Evolutionary conservation across 306 rosid species (phyloP), one percentile per base, ranked within the genome.

Genomic region (Casuarina cunninghamiana): DNA sequence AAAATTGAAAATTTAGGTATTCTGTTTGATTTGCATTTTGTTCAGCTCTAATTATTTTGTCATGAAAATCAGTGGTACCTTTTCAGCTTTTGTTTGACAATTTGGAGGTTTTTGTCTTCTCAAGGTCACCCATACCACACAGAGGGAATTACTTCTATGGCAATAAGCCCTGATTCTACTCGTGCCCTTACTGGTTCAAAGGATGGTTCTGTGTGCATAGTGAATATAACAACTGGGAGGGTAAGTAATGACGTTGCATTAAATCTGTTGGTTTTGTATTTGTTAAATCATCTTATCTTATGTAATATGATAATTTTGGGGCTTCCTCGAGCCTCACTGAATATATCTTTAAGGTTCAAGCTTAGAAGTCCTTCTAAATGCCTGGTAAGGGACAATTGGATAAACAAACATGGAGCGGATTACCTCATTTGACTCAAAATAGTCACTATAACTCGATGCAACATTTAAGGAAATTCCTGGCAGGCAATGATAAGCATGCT

Each of bases 51-150:
- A 38, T 5, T 16, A 41, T 66, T 16, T 42, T 66, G 71, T 19
- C 26, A 17, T 1, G 3, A 55, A 16, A 11, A 12, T 38, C 15
- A 16, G 6, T 5, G 17, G 17, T 63, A 53, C 6, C n/a, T 74
- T 70, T 77, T 44, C 74, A 32, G n/a, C 15, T 68, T 78, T 41
- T 15, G 11, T 67, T 74, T 57, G 10, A 35, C 7, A 7, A 48
- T 19, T 73, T 71, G 50, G 43, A 74, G 32, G 16, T 38, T 49
- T 72, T 35, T 81, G 53, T 88, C 54, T 77, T 74, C 75, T 84
- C 53, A 73, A 95, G 99, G 97, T 58, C 90, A 95, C 75, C 97
- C 93, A 2, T 93, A 88, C 88, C 99, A 95, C 70, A 81, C 90
- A 4, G 84, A 86, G 77, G 97, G 91, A 57, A 74, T 95, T 86